Evolutionary conservation across 2,329 filamentous ascomycete genomes (phyloP).

Genomic region (Cyphellophora attinorum): DNA sequence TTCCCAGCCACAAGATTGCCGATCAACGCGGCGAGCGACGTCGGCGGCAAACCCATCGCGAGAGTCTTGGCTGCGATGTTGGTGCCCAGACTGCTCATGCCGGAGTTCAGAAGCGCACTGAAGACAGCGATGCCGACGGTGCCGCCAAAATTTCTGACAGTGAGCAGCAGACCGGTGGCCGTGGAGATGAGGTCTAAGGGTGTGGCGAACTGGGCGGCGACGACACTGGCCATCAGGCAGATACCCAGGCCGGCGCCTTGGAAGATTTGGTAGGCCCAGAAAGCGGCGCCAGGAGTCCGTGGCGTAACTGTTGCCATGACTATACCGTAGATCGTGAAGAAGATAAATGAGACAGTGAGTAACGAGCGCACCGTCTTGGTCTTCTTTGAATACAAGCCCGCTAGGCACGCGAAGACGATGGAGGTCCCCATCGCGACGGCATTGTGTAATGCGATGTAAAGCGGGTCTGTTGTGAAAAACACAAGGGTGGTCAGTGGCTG

Average conservation of each 20-base stretch:
- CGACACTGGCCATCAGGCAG: not conserved
- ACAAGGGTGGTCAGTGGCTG: no score
- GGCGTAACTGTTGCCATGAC: no score
- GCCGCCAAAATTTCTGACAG: conserved; percentile 1
- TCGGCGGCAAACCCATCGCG: not conserved
- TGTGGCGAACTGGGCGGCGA: conserved; percentile 2
- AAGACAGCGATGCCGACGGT: conserved; percentile 3
- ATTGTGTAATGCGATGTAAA: no score
- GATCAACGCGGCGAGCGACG: not conserved
- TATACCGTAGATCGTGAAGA: no score
- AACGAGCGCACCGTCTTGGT: no score
- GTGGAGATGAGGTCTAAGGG: conserved; percentile 3
- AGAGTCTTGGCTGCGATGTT: conserved; percentile 1
- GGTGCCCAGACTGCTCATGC: conserved; percentile 1
- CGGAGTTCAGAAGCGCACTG: conserved; percentile 2
- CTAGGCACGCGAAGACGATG: no score
- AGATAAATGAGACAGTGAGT: no score
- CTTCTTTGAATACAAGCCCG: no score
- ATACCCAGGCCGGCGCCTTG: conserved; percentile 1
- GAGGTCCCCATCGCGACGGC: no score
- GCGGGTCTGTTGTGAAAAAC: no score
- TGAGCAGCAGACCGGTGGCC: conserved; percentile 1
- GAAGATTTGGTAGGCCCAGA: conserved; percentile 4
- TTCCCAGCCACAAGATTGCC: not conserved
- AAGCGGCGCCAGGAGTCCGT: not conserved